Base-by-base conservation (phyloP, 2,329 filamentous ascomycete species). In the Aaosphaeria pasadenensis region DNA sequence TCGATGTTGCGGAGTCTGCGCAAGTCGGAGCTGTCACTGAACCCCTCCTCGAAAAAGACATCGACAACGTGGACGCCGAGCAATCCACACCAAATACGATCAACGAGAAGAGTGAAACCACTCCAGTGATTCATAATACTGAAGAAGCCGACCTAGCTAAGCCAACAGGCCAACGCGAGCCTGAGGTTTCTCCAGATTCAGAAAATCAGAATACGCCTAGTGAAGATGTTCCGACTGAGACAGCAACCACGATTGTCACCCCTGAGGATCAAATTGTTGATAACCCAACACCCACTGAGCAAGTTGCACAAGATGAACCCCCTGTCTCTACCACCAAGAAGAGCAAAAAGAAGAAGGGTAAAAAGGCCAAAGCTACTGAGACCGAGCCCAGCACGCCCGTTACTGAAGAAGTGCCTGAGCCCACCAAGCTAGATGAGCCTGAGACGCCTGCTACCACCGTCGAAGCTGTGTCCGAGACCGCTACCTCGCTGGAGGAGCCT, bases 281-380 rank as follows among this genome's bases (percentile, higher is more conserved):
- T 36, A 4, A 9, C 9, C 33, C 33, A 36, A 11, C 17, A 11
- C 24, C 39, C 7, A 40, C 39, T n/a, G 39, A 40, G 11, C 11
- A 11, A n/a, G 17, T 3, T 24, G 36, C 28, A 35, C 28, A 44
- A 31, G 40, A 54, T 7, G 51, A 54, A 42, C 1, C 7, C n/a
- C 41, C 46, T 6, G 45, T 50, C 6, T 46, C 51, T n/a, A 38
- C 46, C 11, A 53, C 53, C 3, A 60, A 60, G 45, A 59, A 57
- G 44, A 42, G 48, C 47, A 59, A 59, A 42, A 58, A 64, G 49
- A 62, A 57, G 51, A 63, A 62, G 41, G 53, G 42, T 6, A 60
- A 60, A 43, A 57, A 57, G 33, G 50, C 28, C 5, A 58, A 56
- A 17, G 40, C 48, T 24, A 6, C 29, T 1, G 35, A 40, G 17